phyloP scores from a whole-genome alignment of 2,329 filamentous ascomycete genomes.

The Colletotrichum sp. region DNA sequence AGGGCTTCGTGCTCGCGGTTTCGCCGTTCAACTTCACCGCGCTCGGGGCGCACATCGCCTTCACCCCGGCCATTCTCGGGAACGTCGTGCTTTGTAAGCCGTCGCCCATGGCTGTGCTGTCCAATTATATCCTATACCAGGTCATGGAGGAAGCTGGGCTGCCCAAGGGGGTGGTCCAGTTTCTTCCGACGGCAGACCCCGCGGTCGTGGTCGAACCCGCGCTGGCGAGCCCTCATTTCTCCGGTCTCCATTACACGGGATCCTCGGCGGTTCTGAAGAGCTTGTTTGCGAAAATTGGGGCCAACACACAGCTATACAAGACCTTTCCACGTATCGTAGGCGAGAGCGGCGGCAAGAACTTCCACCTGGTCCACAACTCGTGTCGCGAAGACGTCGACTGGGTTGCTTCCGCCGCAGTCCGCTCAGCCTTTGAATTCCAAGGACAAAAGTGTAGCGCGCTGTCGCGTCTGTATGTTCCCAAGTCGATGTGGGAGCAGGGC shows the following conservation, averaged over 20 bases:
- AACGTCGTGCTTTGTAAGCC: background rate
- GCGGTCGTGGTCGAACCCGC: background rate
- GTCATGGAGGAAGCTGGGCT: background rate
- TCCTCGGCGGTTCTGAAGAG: background rate
- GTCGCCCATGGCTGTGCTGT: background rate
- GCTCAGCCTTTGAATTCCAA: background rate
- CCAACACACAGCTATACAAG: background rate
- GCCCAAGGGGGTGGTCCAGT: background rate
- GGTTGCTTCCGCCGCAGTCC: background rate
- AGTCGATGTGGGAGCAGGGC: background rate
- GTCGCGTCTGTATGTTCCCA: background rate
- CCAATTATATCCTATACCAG: background rate
- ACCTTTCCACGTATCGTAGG: background rate
- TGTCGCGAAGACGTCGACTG: background rate
- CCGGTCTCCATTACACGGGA: background rate
- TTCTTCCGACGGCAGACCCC: background rate
- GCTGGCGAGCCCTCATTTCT: background rate
- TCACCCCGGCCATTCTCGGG: background rate
- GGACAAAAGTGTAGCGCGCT: background rate
- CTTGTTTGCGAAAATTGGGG: background rate
- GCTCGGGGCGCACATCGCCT: background rate
- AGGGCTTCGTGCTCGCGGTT: background rate
- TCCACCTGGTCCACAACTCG: background rate
- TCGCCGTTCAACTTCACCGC: background rate
- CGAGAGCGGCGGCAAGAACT: conserved; percentile 4